These are phyloP conservation scores for Psidium friedrichsthalianum DNA, from an alignment of 345 rosid genomes.

Conservation along the genomic window DNA sequence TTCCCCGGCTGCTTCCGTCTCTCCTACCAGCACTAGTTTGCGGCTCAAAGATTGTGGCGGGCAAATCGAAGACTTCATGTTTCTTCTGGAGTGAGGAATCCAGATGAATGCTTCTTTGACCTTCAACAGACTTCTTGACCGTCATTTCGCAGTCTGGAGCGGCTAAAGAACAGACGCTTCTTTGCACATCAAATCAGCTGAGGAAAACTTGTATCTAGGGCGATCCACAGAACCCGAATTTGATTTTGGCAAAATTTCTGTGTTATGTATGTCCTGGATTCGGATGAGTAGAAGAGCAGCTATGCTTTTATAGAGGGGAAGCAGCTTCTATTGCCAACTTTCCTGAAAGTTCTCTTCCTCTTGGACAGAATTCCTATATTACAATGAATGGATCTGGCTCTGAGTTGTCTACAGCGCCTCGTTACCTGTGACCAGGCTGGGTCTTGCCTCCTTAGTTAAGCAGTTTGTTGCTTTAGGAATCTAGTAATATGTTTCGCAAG, in stretches of 20 bases:
- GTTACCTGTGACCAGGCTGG: not conserved
- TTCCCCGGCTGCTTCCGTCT: not conserved
- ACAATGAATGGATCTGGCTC: not conserved
- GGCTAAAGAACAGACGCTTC: not conserved
- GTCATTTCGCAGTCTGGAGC: not conserved
- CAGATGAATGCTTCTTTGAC: slow-evolving; percentile 48
- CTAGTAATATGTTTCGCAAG: not conserved
- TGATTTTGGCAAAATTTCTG: no score
- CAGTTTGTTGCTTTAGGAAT: not conserved
- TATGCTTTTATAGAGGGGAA: no score
- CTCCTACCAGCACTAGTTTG: not conserved
- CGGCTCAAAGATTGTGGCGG: not conserved
- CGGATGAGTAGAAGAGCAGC: no score
- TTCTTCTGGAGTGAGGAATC: not conserved
- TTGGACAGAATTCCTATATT: not conserved
- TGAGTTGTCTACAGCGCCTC: not conserved
- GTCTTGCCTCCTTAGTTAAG: not conserved
- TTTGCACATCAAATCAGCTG: not conserved
- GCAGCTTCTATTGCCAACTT: not conserved
- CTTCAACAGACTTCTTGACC: slow-evolving; percentile 16
- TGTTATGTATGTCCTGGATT: no score
- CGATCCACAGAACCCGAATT: no score
- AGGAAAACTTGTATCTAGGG: not conserved
- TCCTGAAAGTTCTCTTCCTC: not conserved
- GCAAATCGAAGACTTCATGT: not conserved